Base-by-base conservation (phyloP, 345 rosid species). In the Brassica juncea region DNA sequence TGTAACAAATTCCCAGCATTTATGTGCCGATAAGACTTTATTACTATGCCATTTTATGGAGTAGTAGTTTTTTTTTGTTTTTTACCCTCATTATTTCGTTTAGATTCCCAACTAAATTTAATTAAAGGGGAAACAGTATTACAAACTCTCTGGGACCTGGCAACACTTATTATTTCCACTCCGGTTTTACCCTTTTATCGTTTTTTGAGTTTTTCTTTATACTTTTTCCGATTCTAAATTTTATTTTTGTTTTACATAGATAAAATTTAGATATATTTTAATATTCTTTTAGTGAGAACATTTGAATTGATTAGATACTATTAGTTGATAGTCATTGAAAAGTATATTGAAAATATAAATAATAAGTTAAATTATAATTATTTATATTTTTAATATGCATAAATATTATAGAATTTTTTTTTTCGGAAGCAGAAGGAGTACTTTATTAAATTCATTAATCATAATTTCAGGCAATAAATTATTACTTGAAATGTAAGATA, bases 71-170 rank as follows among this genome's bases (percentile, higher is more conserved):
- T 23, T 23, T 23, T 65, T 72, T 66, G 66, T 72, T 55, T 72
- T 12, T 55, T 30, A 30, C 30, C 62, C 59, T 72, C 32, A 67
- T 32, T 58, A 27, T 66, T 42, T 72, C 52, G 54, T 47, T 66
- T 78, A 58, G 58, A 73, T 79, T 73, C 78, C 82, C 77, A 79
- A 73, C 47, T 58, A 58, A 61, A 66, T n/a, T 12, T 59, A 70
- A 77, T 16, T 23, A 55, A 73, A 47, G 35, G 2, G 27, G 59
- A 59, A 68, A 79, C 67, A 78, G 72, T 78, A 78, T 66, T 83
- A 64, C 71, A 77, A 64, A 68, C 67, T 59, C 23, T 69, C 69
- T 72, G 81, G 85, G 87, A 65, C 81, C 87, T 73, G 69, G 59
- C 64, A 59, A 77, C 68, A 49, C 79, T 73, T 72, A 57, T 67